Evolutionary conservation across 1,139 yeast species (phyloP), one percentile per base, ranked within the genome.

Genomic region (Pichia cactophila): DNA sequence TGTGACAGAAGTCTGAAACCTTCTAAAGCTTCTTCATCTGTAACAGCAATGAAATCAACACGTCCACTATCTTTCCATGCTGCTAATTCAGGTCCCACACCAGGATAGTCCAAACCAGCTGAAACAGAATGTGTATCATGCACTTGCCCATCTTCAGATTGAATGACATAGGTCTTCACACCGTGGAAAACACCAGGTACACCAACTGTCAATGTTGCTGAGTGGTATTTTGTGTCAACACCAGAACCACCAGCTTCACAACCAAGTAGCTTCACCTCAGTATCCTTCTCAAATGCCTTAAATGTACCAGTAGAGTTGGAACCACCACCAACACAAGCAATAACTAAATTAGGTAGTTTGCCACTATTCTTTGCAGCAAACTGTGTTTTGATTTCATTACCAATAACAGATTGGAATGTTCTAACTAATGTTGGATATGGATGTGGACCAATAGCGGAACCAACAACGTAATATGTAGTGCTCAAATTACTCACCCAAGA

Each of bases 171-270:
- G 4, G 98, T 92, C 69, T 78, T 86, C 45, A 92, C 97, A 66
- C 99, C 99, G 62, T 92, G 99, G 81, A 92, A 84, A 54, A 92
- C 98, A 72, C 99, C 99, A 12, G 95, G 95, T 56, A 80, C 75
- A 64, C 99, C 99, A 36, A 78, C 94, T 14, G 95, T 81, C 61
- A 92, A 76, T 33, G 98, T 89, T 28, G 98, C 98, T 45, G 96
- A 86, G 67, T 92, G 97, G 61, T 80, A 76, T 26, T 74, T 79
- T 23, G 97, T 86, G 61, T 87, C 88, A 46, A 92, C 60, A 64
- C 99, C 99, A 60, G 88, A 96, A 69, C 99, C 99, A 66, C 96
- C 99, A 47, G 99, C 99, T 72, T 94, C 99, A 53, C 90, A 90
- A 65, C 99, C 99, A 46, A 89, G 71, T 66, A 94, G 73, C 63